A percentile compares a stretch with the other conserved stretches of the same genome.
Evolutionary conservation across 1,284 basidiomycete species (phyloP).

Genomic region (Earliella scabrosa): DNA sequence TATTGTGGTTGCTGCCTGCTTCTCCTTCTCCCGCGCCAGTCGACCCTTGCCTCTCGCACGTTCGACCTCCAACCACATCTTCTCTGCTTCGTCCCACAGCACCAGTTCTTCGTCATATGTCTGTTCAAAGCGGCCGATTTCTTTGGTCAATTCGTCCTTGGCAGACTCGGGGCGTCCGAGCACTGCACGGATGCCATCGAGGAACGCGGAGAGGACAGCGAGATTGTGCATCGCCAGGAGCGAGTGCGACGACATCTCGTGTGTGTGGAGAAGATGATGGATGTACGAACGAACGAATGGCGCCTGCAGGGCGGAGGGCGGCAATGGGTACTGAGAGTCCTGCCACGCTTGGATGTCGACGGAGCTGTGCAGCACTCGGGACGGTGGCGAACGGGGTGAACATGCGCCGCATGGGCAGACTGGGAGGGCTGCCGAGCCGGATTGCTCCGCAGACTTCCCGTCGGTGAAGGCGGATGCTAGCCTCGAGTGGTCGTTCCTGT

Average conservation of each 20-base stretch:
- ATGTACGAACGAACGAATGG: constrained; percentile 73
- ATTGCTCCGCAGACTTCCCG: constrained; percentile 21
- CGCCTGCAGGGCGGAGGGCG: constrained; percentile 28
- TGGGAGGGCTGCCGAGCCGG: neutral
- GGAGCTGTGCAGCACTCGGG: constrained; percentile 51
- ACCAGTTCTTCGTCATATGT: constrained; percentile 53
- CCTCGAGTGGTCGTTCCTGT: constrained; percentile 62
- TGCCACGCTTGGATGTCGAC: constrained; percentile 40
- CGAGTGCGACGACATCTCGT: constrained; percentile 84
- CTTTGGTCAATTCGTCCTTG: constrained; percentile 42
- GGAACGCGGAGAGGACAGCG: constrained; percentile 65
- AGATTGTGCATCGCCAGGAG: constrained; percentile 78
- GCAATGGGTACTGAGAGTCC: constrained; percentile 15
- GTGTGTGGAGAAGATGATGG: constrained; percentile 83
- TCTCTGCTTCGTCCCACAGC: constrained; percentile 56
- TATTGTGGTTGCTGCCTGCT: constrained; percentile 24
- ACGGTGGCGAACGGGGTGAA: constrained; percentile 49
- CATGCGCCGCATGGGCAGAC: constrained; percentile 68
- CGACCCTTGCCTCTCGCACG: constrained; percentile 69
- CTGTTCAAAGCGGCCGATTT: constrained; percentile 53
- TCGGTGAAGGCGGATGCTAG: constrained; percentile 49
- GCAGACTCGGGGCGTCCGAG: constrained; percentile 32
- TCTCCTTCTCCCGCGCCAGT: constrained; percentile 54
- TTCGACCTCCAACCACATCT: constrained; percentile 66
- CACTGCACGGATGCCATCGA: constrained; percentile 55